These are phyloP conservation scores for Chlorophyllum brunneum DNA, from an alignment of 768 basidiomycete species.

Conservation along the genomic window DNA sequence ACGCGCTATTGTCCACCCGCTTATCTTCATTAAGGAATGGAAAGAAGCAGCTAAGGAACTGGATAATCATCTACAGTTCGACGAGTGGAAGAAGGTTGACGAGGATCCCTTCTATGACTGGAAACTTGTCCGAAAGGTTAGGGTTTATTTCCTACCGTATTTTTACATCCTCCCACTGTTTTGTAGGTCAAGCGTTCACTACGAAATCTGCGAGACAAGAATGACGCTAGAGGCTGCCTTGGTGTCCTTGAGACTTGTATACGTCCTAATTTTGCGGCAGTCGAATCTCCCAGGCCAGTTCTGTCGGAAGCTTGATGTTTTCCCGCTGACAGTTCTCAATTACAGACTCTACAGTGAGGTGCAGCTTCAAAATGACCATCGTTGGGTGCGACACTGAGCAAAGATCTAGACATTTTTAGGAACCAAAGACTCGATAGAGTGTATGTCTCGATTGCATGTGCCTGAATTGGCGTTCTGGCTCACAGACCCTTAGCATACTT, in stretches of 20 bases:
- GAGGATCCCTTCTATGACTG: conserved; percentile 93
- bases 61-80: conserved; percentile 80
- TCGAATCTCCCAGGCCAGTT: conserved; percentile 72
- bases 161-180: background rate
- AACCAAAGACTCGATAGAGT: conserved; percentile 87
- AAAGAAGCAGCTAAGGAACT: conserved; percentile 72
- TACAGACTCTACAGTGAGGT: conserved; percentile 88
- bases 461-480: conserved; percentile 4
- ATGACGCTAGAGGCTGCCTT: conserved; percentile 81
- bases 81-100: conserved; percentile 86
- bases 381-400: conserved; percentile 15
- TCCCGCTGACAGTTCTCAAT: conserved; percentile 3
- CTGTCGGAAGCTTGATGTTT: background rate
- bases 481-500: conserved; percentile 60
- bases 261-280: conserved; percentile 88
- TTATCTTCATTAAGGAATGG: conserved; percentile 63
- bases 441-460: conserved; percentile 33
- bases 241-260: conserved; percentile 91
- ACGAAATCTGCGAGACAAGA: conserved; percentile 61
- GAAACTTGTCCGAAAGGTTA: conserved; percentile 75
- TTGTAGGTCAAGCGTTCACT: conserved; percentile 73
- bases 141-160: background rate
- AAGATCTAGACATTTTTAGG: conserved; percentile 76
- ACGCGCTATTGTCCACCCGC: no score
- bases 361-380: conserved; percentile 31